Conservation (phyloP, 768 basidiomycete genomes). For the Clathrus columnatus region DNA sequence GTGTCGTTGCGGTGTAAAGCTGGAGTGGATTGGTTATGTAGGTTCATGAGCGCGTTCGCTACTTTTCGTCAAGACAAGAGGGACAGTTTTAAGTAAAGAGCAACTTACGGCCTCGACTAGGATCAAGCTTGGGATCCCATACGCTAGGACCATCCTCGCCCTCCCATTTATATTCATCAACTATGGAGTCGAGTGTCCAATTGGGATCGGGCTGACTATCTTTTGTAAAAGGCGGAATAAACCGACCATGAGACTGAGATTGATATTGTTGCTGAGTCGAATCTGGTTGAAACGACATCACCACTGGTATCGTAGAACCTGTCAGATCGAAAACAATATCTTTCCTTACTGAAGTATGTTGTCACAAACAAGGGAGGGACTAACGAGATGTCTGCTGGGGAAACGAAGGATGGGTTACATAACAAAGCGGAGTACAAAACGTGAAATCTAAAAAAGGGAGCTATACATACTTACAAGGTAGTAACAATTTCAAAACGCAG, state of each 20-base stretch:
- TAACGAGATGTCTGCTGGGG: too few relatives aligned
- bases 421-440: neutral
- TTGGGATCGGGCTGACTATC: neutral
- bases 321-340: too few relatives aligned
- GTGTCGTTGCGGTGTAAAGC: constrained; percentile 29
- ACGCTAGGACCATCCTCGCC: constrained; percentile 7
- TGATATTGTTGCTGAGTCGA: too few relatives aligned
- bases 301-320: too few relatives aligned
- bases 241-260: neutral
- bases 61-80: neutral
- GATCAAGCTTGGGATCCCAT: constrained; percentile 10
- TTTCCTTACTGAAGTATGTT: too few relatives aligned
- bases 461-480: too few relatives aligned
- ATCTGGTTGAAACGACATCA: neutral
- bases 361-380: too few relatives aligned
- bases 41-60: constrained; percentile 30
- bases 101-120: constrained; percentile 8
- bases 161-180: constrained; percentile 3
- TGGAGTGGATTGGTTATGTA: constrained; percentile 41
- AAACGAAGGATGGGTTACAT: too few relatives aligned
- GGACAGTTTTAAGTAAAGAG: neutral
- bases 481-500: too few relatives aligned
- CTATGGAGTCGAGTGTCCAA: constrained; percentile 8
- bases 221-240: neutral
- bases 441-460: too few relatives aligned